A percentile compares a stretch with the other conserved stretches of the same genome.
These are phyloP conservation scores for Neurospora pannonica DNA, from an alignment of 495 filamentous ascomycete species.

Conservation along the genomic window DNA sequence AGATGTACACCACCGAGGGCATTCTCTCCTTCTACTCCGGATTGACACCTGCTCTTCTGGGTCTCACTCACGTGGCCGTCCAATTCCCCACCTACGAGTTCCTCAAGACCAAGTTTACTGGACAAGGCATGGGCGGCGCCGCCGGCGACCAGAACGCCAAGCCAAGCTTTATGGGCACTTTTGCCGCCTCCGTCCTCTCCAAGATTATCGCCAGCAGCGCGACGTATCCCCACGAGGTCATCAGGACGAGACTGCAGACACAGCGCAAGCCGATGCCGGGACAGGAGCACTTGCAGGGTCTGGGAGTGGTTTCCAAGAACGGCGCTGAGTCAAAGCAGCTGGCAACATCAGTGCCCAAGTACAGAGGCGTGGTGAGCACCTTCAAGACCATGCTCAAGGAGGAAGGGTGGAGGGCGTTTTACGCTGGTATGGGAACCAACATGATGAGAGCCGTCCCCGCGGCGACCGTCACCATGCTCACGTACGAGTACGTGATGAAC, in stretches of 20 bases:
- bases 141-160: conserved; percentile 24
- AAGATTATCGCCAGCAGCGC: conserved; percentile 91
- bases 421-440: conserved; percentile 96
- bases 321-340: background rate
- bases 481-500: conserved; percentile 81
- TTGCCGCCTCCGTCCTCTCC: conserved; percentile 83
- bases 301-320: conserved; percentile 27
- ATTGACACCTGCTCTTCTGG: conserved; percentile 82
- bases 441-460: conserved; percentile 92
- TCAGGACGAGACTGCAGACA: conserved; percentile 81
- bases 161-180: conserved; percentile 54
- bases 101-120: conserved; percentile 84
- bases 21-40: conserved; percentile 90
- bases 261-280: conserved; percentile 57
- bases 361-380: conserved; percentile 73
- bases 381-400: conserved; percentile 75
- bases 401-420: conserved; percentile 95
- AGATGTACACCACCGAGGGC: conserved; percentile 91
- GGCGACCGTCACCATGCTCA: conserved; percentile 94
- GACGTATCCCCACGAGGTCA: conserved; percentile 96
- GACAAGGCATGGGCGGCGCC: conserved; percentile 66
- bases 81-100: conserved; percentile 96
- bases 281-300: conserved; percentile 54
- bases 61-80: conserved; percentile 90
- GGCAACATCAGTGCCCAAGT: conserved; percentile 44